These are phyloP conservation scores for Zostera marina DNA, from an alignment of 116 monocot genomes.

Conservation along the genomic window DNA sequence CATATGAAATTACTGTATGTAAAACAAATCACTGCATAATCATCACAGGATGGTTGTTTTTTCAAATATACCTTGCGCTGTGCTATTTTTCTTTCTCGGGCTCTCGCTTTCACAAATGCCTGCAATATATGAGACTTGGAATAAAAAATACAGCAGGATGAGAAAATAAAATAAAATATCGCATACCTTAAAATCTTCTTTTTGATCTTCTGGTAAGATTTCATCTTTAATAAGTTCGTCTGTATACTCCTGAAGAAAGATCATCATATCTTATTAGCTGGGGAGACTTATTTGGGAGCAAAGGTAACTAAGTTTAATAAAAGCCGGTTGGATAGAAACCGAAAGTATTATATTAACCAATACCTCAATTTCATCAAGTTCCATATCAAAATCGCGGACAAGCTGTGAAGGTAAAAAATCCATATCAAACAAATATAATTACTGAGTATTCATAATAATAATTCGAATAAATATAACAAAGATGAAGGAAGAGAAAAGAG, in stretches of 20 bases:
- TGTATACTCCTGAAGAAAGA: slow-evolving; percentile 53
- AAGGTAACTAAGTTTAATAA: not conserved
- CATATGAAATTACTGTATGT: not conserved
- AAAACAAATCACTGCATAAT: not conserved
- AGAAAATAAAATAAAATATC: not conserved
- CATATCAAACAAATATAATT: not conserved
- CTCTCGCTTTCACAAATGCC: slow-evolving; percentile 45
- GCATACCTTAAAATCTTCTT: slow-evolving; percentile 66
- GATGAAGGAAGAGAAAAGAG: no score
- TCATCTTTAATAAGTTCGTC: slow-evolving; percentile 46
- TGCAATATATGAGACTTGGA: slow-evolving; percentile 3
- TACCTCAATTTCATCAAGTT: slow-evolving; percentile 81
- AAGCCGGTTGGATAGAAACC: not conserved
- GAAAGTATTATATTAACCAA: not conserved
- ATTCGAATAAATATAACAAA: not conserved
- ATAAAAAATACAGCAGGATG: not conserved
- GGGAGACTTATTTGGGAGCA: no score
- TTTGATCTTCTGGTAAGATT: slow-evolving; percentile 52
- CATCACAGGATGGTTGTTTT: not conserved
- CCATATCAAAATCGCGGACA: slow-evolving; percentile 87
- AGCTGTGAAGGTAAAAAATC: slow-evolving; percentile 36
- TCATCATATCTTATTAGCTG: no score
- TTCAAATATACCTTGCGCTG: slow-evolving; percentile 24
- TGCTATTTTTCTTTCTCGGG: slow-evolving; percentile 36
- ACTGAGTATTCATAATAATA: not conserved